phyloP scores from a whole-genome alignment of 345 rosid species.

The Gossypium arboreum region DNA sequence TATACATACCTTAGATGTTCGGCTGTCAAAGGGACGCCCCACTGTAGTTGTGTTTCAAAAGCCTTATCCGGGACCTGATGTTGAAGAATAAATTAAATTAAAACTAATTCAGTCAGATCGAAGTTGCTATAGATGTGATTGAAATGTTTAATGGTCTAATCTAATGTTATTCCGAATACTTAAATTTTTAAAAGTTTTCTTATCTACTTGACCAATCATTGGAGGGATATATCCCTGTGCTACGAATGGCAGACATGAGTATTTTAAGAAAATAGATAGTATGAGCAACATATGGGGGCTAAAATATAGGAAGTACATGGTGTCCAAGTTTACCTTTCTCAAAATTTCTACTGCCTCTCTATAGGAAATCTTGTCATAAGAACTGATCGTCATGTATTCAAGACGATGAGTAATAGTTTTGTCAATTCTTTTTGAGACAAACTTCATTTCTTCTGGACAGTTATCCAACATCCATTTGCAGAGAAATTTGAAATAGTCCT shows the following conservation, averaged over 20 bases:
- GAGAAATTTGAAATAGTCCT: constrained; percentile 61
- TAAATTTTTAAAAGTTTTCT: no score
- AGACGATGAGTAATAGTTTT: constrained; percentile 47
- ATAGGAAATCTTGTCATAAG: constrained; percentile 56
- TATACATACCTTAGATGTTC: constrained; percentile 66
- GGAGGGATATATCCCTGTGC: no score
- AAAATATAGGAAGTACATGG: not conserved
- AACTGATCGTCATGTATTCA: constrained; percentile 32
- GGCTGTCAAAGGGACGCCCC: constrained; percentile 58
- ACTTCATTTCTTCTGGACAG: constrained; percentile 56
- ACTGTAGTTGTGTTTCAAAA: constrained; percentile 52
- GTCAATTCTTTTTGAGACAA: constrained; percentile 56
- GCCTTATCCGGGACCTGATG: constrained; percentile 44
- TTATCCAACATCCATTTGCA: constrained; percentile 68
- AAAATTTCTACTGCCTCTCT: constrained; percentile 50
- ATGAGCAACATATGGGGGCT: no score
- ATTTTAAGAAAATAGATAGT: no score
- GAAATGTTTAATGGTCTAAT: not conserved
- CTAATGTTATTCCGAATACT: no score
- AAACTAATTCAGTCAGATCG: not conserved
- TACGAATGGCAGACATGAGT: no score
- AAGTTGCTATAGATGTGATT: not conserved
- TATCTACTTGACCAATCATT: no score
- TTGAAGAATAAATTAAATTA: not conserved
- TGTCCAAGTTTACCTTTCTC: constrained; percentile 40